Evolutionary conservation across 1,284 basidiomycete species (phyloP).

Genomic region (Puccinia brachypodii): DNA sequence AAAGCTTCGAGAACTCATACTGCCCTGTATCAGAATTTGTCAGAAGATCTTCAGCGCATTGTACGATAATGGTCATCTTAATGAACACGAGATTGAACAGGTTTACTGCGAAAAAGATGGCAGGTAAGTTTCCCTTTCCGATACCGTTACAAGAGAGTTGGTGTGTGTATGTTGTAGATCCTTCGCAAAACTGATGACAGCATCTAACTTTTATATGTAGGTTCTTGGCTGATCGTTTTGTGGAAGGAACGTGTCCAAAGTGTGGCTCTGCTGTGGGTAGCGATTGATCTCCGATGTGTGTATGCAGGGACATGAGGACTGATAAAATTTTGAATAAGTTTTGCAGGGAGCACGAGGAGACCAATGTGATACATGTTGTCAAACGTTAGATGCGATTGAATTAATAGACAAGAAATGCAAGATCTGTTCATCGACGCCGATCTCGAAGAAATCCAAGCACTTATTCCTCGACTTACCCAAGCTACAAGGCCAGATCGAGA

Average conservation of each 20-base stretch:
- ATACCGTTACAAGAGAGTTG: background rate
- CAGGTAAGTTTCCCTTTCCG: constrained; percentile 63
- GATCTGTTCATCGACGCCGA: constrained; percentile 73
- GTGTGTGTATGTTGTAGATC: too few relatives aligned
- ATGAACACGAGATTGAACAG: constrained; percentile 81
- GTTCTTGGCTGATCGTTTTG: constrained; percentile 91
- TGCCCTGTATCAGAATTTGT: constrained; percentile 76
- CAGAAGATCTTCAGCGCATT: constrained; percentile 84
- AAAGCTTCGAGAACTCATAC: too few relatives aligned
- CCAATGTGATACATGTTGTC: constrained; percentile 92
- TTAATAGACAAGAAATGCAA: constrained; percentile 94
- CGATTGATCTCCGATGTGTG: background rate
- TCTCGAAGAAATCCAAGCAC: constrained; percentile 69
- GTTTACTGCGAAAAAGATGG: constrained; percentile 88
- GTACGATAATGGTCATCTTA: constrained; percentile 71
- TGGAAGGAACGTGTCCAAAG: constrained; percentile 89
- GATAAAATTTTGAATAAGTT: background rate
- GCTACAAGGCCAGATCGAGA: constrained; percentile 79
- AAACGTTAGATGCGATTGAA: constrained; percentile 84
- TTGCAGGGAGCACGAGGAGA: constrained; percentile 92
- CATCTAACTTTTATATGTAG: constrained; percentile 58
- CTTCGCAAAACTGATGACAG: background rate
- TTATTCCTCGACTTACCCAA: constrained; percentile 87
- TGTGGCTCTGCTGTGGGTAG: constrained; percentile 73
- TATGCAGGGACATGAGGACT: background rate